These are phyloP conservation scores for Babjeviella inositovora DNA, from an alignment of 805 yeast genomes.

Conservation along the genomic window DNA sequence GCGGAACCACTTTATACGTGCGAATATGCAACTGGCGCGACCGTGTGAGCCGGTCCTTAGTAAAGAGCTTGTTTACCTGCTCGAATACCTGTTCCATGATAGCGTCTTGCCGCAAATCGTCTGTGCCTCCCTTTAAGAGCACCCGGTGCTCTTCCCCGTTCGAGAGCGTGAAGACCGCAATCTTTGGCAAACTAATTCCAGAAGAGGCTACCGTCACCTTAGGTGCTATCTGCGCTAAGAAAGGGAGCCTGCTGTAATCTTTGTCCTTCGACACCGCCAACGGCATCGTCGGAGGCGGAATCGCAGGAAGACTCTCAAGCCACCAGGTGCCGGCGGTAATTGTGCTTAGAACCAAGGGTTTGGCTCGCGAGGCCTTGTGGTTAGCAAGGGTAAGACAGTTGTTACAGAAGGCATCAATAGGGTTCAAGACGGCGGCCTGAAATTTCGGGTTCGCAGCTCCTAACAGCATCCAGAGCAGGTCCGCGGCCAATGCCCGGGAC, in stretches of 20 bases:
- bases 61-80: slow-evolving; percentile 60
- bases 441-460: slow-evolving; percentile 8
- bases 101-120: slow-evolving; percentile 89
- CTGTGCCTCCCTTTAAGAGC: slow-evolving; percentile 73
- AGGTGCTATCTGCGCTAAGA: slow-evolving; percentile 19
- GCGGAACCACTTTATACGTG: slow-evolving; percentile 80
- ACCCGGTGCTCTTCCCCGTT: slow-evolving; percentile 45
- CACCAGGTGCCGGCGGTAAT: slow-evolving; percentile 37
- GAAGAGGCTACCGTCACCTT: slow-evolving; percentile 49
- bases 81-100: slow-evolving; percentile 96
- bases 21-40: slow-evolving; percentile 46
- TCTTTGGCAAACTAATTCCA: slow-evolving; percentile 83
- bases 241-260: slow-evolving; percentile 36
- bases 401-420: slow-evolving; percentile 33
- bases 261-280: slow-evolving; percentile 23
- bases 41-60: slow-evolving; percentile 35
- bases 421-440: slow-evolving; percentile 13
- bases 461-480: slow-evolving; percentile 24
- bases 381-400: slow-evolving; percentile 35
- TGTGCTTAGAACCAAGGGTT: slow-evolving; percentile 13
- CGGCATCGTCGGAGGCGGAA: slow-evolving; percentile 57
- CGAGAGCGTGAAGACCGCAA: slow-evolving; percentile 34
- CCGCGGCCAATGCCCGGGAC: slow-evolving; percentile 36
- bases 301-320: slow-evolving; percentile 26
- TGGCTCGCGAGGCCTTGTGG: slow-evolving; percentile 18